Base-by-base conservation (phyloP, 148 eudicot genomes). In the Arctostaphylos glauca region DNA sequence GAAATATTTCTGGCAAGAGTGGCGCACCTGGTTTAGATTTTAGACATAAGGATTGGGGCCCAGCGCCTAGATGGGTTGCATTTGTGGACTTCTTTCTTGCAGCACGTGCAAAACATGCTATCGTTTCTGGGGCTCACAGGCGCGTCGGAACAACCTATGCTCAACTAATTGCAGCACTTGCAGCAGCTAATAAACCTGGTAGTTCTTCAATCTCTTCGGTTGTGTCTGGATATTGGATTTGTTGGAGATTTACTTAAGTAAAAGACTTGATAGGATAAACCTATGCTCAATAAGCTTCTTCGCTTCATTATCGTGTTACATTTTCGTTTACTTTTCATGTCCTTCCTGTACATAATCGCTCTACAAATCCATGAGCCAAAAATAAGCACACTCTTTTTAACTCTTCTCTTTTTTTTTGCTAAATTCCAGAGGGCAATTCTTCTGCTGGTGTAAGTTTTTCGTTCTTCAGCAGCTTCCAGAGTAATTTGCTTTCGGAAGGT, bases 31-130 rank as follows among this genome's bases (percentile, higher is more conserved):
- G 5, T 64, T 10, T 64, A 64, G 90, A 84, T 53, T 93, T 92
- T 77, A 83, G 98, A 86, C 89, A 81, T 41, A 93, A 86, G 86
- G 98, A 95, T 70, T 95, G 98, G 98, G 98, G 98, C 6, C 97
- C 98, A 18, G 95, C 97, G n/a, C 98, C 98, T 18, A 89, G 98
- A 84, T 95, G 98, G 97, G 98, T 95, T 81, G 98, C 98, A 76
- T 95, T 95, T 90, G 98, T 93, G 21, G 98, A 95, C 84, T 95
- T 95, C 89, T 95, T 95, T 79, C 91, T 95, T 46, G 98, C 98
- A 41, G 88, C 98, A 46, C 95, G 89, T 50, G 97, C 95, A 12
- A 93, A 90, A 83, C 90, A 95, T 59, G 94, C 98, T 56, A 92
- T 95, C 67, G 85, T 95, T 55, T 88, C 97, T 9, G 98, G 98